These are phyloP conservation scores for Delonix regia DNA, from an alignment of 306 rosid species.

Conservation along the genomic window DNA sequence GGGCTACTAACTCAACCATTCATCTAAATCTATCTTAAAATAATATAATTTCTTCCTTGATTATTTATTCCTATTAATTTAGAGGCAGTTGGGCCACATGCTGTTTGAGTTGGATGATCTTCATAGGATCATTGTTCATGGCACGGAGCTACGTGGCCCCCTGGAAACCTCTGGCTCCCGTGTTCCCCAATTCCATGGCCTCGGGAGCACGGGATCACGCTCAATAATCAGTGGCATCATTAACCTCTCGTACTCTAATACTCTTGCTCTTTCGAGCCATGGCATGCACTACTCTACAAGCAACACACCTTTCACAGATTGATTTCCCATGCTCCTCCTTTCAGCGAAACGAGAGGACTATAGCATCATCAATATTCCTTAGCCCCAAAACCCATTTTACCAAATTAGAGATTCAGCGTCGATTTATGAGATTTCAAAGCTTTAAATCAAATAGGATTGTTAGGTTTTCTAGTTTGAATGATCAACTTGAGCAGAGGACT, in stretches of 20 bases:
- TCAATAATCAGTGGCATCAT: neutral
- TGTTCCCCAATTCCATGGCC: neutral
- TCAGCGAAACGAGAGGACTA: neutral
- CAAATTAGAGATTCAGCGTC: constrained; percentile 15
- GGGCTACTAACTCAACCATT: too few species aligned
- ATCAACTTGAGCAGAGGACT: constrained; percentile 36
- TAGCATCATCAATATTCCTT: neutral
- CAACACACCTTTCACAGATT: neutral
- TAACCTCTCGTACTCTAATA: neutral
- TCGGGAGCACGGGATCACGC: too few species aligned
- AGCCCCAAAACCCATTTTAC: constrained; percentile 29
- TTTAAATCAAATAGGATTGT: constrained; percentile 35
- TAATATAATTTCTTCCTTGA: neutral
- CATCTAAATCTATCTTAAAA: too few species aligned
- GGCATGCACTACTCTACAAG: neutral
- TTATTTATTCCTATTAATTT: neutral
- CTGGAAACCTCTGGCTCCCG: neutral
- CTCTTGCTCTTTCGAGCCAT: neutral
- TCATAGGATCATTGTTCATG: neutral
- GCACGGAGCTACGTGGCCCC: neutral
- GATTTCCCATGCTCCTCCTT: neutral
- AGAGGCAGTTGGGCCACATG: neutral
- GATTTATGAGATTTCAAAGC: neutral
- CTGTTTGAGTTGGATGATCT: neutral
- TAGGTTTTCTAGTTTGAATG: constrained; percentile 41